A percentile compares a stretch with the other conserved stretches of the same genome.
phyloP scores from a whole-genome alignment of 2,329 filamentous ascomycete genomes.

The Apiospora sp. region DNA sequence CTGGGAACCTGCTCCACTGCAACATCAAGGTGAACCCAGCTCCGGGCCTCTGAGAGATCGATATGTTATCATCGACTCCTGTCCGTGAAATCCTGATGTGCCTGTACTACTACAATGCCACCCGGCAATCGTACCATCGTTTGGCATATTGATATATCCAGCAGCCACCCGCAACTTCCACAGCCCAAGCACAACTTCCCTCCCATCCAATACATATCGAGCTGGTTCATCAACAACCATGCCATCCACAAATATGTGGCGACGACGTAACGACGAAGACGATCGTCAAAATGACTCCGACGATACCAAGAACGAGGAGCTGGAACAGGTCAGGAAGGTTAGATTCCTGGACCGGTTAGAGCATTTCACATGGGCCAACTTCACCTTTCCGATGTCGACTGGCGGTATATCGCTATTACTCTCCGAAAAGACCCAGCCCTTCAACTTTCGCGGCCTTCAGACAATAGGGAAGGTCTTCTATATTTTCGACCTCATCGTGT shows the following conservation, averaged over 20 bases:
- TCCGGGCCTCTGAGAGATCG: neutral
- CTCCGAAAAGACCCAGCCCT: conserved; percentile 48
- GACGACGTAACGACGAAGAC: neutral
- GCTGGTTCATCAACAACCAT: neutral
- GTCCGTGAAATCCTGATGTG: neutral
- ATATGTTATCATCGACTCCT: conserved; percentile 20
- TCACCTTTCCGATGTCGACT: conserved; percentile 55
- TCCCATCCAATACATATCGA: neutral
- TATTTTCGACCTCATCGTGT: conserved; percentile 57
- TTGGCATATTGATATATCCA: conserved; percentile 9
- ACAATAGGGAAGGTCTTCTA: conserved; percentile 60
- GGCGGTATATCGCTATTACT: conserved; percentile 55
- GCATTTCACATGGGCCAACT: conserved; percentile 57
- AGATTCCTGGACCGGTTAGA: conserved; percentile 36
- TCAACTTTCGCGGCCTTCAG: conserved; percentile 55
- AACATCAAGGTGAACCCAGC: conserved; percentile 1
- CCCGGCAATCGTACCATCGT: neutral
- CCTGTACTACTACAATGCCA: neutral
- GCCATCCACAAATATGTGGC: neutral
- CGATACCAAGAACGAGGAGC: conserved; percentile 14
- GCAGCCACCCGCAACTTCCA: neutral
- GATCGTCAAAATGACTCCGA: conserved; percentile 15
- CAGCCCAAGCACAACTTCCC: neutral
- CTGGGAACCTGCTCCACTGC: neutral
- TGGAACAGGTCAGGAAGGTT: conserved; percentile 3